Evolutionary conservation across 2,329 filamentous ascomycete genomes (phyloP), one percentile per base, ranked within the genome.

Genomic region (Claviceps cyperi): DNA sequence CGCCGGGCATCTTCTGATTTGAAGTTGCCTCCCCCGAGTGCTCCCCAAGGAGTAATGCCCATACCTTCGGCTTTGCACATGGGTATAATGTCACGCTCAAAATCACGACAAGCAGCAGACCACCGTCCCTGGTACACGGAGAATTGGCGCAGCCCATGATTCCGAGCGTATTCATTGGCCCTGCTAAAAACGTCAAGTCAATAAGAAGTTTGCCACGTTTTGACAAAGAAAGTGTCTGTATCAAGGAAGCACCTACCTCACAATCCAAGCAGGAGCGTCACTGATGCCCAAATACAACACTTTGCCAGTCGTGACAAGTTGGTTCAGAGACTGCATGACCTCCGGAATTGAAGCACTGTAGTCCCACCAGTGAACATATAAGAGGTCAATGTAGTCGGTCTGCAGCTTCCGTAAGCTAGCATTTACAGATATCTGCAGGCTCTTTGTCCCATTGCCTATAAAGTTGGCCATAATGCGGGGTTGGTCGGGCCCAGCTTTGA

Each of bases 221-320:
- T 32, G 28, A 32, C 28, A 4, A 32, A 21, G 7, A 4, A 14
- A 32, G 15, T n/a, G 41, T 32, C 24, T 17, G 21, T n/a, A 32
- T 13, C 28, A 28, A 6, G 15, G 22, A 22, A 5, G 22, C 24
- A 37, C 61, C 32, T 52, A 69, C 65, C 66, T 71, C 24, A 83
- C 80, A 17, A 83, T 64, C 82, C 82, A 86, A 8, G 83, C 83
- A 0, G 83, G 83, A 0, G 78, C 80, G 56, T 86, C 81, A 41
- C 74, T 80, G 62, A 84, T 71, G 2, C 83, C 83, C 0, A 86
- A 69, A 55, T 85, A 84, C 15, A 69, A 50, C 0, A 86, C 80
- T 56, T 84, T 84, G 17, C 81, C 80, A 5, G 70, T 60, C 0
- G 61, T 51, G 1, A 85, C 78, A 11, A 84, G 67, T 19, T 72